Evolutionary conservation across 1,139 yeast species (phyloP), one percentile per base, ranked within the genome.

Genomic region (Geotrichum candidum): DNA sequence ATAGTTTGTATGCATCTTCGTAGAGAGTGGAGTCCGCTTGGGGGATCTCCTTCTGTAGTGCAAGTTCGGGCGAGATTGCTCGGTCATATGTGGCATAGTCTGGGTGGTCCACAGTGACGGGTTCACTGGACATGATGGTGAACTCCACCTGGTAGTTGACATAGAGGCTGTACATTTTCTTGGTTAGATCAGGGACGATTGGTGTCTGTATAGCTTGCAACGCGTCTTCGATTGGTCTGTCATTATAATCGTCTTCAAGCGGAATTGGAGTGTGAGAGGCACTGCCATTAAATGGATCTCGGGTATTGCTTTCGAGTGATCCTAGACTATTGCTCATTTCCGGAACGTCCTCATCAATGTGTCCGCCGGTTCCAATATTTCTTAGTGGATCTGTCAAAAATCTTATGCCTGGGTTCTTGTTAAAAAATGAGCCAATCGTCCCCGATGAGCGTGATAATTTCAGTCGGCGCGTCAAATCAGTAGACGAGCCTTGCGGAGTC

Each of bases 381-480:
- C 38, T 54, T 45, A 61, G 45, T 18, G 56, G 53, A 46, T 56
- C 64, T 4, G 64, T 56, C 45, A 63, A 57, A 11, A 63, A 57
- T 7, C 63, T 58, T 53, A 63, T 54, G 31, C 61, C 51, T 1
- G 65, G 62, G 18, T 61, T 63, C 54, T 61, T 61, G 31, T 61
- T 61, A 54, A 63, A 63, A n/a, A 63, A 48, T 10, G 63, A 61
- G 10, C 62, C 62, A 27, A 63, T 41, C 9, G 54, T 54, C 3
- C 57, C 54, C 1, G 62, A 56, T 15, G 63, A 60, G 22, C 48
- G 48, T 9, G 48, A n/a, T n/a, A n/a, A 9, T 41, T 18, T 41
- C 10, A 18, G 48, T 9, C 48, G 48, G n/a, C 48, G 48, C 9
- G 48, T n/a, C 48, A 41, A 41, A 9, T 41, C 48, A 41, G 48